These are phyloP conservation scores for Echinochloa phyllopogon DNA, from an alignment of 176 grass and related monocot species.

Conservation along the genomic window DNA sequence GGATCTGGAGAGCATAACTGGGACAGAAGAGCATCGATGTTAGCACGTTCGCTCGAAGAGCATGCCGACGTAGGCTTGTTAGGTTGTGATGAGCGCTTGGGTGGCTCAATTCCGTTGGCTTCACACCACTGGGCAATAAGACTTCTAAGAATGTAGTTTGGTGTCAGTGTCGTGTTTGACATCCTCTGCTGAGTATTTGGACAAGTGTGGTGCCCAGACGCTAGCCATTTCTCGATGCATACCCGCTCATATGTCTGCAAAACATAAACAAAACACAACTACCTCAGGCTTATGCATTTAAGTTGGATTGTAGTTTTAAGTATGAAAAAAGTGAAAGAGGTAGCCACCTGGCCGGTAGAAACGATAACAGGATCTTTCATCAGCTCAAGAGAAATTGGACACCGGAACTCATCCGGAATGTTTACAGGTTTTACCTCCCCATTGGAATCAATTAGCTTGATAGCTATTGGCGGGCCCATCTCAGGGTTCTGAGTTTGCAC, in stretches of 20 bases:
- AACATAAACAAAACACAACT: slow-evolving; percentile 13
- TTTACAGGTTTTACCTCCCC: slow-evolving; percentile 39
- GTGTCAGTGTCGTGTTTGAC: slow-evolving; percentile 61
- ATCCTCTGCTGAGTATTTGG: slow-evolving; percentile 90
- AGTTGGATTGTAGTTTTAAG: neutral
- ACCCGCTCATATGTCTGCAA: slow-evolving; percentile 82
- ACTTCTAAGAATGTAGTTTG: slow-evolving; percentile 88
- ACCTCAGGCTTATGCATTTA: slow-evolving; percentile 27
- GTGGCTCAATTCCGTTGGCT: slow-evolving; percentile 70
- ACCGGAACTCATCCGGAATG: slow-evolving; percentile 87
- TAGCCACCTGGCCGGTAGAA: slow-evolving; percentile 61
- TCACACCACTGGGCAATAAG: slow-evolving; percentile 89
- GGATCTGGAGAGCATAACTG: slow-evolving; percentile 66
- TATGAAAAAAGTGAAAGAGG: slow-evolving; percentile 21
- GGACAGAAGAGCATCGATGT: slow-evolving; percentile 69
- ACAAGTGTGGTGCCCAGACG: slow-evolving; percentile 73
- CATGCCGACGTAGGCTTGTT: slow-evolving; percentile 39
- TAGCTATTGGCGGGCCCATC: slow-evolving; percentile 62
- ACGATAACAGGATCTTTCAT: slow-evolving; percentile 98
- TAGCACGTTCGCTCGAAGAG: slow-evolving; percentile 65
- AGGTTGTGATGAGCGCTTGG: slow-evolving; percentile 57
- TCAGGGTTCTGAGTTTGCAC: slow-evolving; percentile 88
- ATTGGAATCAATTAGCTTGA: slow-evolving; percentile 40
- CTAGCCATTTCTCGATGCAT: slow-evolving; percentile 83
- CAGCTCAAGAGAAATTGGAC: slow-evolving; percentile 92